These are phyloP conservation scores for Polyporus tsugae DNA, from an alignment of 1,284 basidiomycete genomes.

Conservation along the genomic window DNA sequence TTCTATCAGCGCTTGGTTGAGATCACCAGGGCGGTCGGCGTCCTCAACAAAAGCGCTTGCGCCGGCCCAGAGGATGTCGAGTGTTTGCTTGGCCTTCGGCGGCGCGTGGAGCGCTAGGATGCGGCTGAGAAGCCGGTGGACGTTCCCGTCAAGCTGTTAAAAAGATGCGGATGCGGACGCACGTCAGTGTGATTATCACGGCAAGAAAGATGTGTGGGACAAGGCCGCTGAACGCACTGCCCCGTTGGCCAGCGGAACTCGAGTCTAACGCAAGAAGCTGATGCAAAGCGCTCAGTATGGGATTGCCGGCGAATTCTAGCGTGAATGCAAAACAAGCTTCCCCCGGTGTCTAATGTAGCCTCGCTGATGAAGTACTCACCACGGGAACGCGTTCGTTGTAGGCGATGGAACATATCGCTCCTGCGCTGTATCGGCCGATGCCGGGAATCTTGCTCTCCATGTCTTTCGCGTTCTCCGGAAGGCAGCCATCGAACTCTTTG, in stretches of 20 bases:
- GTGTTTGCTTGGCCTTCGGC: slow-evolving; percentile 80
- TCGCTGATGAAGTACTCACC: slow-evolving; percentile 55
- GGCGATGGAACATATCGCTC: slow-evolving; percentile 91
- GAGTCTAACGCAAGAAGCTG: neutral
- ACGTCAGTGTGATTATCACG: slow-evolving; percentile 18
- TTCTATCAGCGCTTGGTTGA: slow-evolving; percentile 90
- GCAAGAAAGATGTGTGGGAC: slow-evolving; percentile 3
- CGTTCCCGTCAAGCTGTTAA: slow-evolving; percentile 88
- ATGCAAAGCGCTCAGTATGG: neutral
- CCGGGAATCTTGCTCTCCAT: slow-evolving; percentile 90
- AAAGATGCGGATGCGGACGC: slow-evolving; percentile 17
- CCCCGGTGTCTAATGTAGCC: neutral
- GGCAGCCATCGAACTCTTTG: slow-evolving; percentile 67
- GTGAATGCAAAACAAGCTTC: neutral
- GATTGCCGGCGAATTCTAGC: slow-evolving; percentile 4
- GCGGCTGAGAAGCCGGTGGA: slow-evolving; percentile 84
- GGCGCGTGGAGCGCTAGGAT: slow-evolving; percentile 84
- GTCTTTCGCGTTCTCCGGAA: slow-evolving; percentile 83
- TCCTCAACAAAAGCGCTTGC: slow-evolving; percentile 74
- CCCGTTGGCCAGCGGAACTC: neutral
- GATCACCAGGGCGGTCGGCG: slow-evolving; percentile 73
- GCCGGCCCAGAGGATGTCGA: slow-evolving; percentile 84
- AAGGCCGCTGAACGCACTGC: neutral
- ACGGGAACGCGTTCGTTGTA: slow-evolving; percentile 87
- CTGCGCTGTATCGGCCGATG: slow-evolving; percentile 91